Evolutionary conservation across 106 monocot species (phyloP), one percentile per base, ranked within the genome.

Genomic region (Apostasia shenzhenica): DNA sequence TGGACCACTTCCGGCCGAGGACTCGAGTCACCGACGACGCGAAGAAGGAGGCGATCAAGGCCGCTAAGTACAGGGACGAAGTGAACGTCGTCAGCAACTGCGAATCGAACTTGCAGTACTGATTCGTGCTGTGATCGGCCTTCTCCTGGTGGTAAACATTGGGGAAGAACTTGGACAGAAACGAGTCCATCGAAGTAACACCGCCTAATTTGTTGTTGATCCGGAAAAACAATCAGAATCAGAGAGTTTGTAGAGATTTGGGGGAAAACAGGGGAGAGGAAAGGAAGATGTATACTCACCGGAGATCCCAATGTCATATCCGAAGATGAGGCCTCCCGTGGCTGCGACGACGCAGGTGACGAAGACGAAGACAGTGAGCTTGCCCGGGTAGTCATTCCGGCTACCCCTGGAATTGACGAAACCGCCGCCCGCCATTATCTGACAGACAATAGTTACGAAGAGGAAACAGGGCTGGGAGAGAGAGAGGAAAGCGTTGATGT

Each of bases 151-250:
- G 37, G 56, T 71, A 77, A 11, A 77, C 70, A 3, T 70, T 56
- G 0, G 77, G 77, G 57, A 77, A 77, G 54, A 76, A 70, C 37
- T 55, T 47, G 45, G 54, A 8, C 40, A 76, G 44, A 47, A 76
- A 76, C 0, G 40, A 62, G 37, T 76, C 70, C 76, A 76, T 76
- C 1, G 76, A 70, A 4, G 76, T 76, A 62, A 76, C 70, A 7
- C 76, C 76, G 3, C 76, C 76, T 26, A 26, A 26, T 26, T 26
- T 26, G 26, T 26, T 26, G 26, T 26, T 26, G 26, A 26, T 26
- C 26, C 26, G 26, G 26, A 26, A 26, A 26, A 26, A 26, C 26
- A 26, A 26, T 26, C 26, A 26, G 26, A 26, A 26, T 26, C 0
- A 26, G 26, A 26, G 26, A 26, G 0, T 26, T 26, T 26, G 26